A percentile compares a stretch with the other conserved stretches of the same genome.
Evolutionary conservation across 352 stramenopile genomes (phyloP).

Genomic region (Globisporangium rhizosaccharum): DNA sequence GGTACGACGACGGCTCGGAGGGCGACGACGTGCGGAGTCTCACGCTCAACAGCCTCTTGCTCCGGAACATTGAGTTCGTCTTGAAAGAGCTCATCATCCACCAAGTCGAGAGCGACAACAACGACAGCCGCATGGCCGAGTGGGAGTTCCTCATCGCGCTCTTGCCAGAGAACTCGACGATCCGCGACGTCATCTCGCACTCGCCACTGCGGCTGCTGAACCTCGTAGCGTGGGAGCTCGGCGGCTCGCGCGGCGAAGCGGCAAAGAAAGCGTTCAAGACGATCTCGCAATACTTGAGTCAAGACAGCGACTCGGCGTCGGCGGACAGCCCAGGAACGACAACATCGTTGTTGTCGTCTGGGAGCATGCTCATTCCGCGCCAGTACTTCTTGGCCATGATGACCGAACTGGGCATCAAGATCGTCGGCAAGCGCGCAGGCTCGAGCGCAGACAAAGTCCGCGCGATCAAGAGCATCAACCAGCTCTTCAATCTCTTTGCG

Average conservation of each 20-base stretch:
- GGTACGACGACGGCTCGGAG: slow-evolving; percentile 17
- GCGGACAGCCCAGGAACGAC: slow-evolving; percentile 12
- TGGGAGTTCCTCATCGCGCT: slow-evolving; percentile 75
- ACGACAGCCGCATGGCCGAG: slow-evolving; percentile 43
- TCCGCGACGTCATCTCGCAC: slow-evolving; percentile 53
- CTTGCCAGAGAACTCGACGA: slow-evolving; percentile 49
- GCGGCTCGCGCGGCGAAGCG: slow-evolving; percentile 37
- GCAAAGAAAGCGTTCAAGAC: slow-evolving; percentile 53
- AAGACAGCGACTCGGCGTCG: slow-evolving; percentile 20
- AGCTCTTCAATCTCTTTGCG: slow-evolving; percentile 62
- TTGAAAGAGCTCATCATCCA: slow-evolving; percentile 65
- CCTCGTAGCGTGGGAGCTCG: slow-evolving; percentile 62
- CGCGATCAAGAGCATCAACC: slow-evolving; percentile 70
- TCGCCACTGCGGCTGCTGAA: slow-evolving; percentile 51
- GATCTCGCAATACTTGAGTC: slow-evolving; percentile 39
- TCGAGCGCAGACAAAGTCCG: slow-evolving; percentile 38
- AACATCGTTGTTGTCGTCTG: neutral
- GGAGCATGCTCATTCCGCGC: slow-evolving; percentile 51
- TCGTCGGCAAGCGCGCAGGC: slow-evolving; percentile 32
- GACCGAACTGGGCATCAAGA: slow-evolving; percentile 68
- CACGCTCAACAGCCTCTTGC: slow-evolving; percentile 39
- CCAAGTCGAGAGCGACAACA: slow-evolving; percentile 44
- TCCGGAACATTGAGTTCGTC: slow-evolving; percentile 44
- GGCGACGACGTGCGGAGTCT: slow-evolving; percentile 14
- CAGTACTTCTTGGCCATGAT: slow-evolving; percentile 82